phyloP scores from a whole-genome alignment of 2,329 filamentous ascomycete species.

The Fusarium udum region DNA sequence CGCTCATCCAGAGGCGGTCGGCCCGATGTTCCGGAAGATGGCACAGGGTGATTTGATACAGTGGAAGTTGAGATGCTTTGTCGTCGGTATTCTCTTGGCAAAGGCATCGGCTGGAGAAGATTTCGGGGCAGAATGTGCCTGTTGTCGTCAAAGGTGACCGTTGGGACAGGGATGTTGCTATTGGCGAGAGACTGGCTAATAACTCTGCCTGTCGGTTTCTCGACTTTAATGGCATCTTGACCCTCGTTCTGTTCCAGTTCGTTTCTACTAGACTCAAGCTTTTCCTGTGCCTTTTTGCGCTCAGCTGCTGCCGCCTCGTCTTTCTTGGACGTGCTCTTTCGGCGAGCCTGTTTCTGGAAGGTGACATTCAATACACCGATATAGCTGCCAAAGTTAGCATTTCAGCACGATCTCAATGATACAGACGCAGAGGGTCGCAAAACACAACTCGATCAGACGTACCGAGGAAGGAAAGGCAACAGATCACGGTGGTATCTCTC shows the following conservation, averaged over 20 bases:
- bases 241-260: slow-evolving; percentile 29
- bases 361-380: slow-evolving; percentile 97
- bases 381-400: slow-evolving; percentile 68
- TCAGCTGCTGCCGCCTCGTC: slow-evolving; percentile 55
- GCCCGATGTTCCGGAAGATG: slow-evolving; percentile 10
- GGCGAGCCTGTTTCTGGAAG: slow-evolving; percentile 84
- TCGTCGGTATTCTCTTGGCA: slow-evolving; percentile 46
- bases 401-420: background rate
- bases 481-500: slow-evolving; percentile 91
- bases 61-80: slow-evolving; percentile 48
- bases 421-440: background rate
- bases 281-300: slow-evolving; percentile 49
- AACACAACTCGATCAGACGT: slow-evolving; percentile 42
- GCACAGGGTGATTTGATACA: slow-evolving; percentile 13
- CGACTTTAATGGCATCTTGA: slow-evolving; percentile 12
- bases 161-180: slow-evolving; percentile 74
- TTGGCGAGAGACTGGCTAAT: slow-evolving; percentile 81
- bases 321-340: slow-evolving; percentile 64
- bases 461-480: slow-evolving; percentile 89
- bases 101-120: slow-evolving; percentile 72
- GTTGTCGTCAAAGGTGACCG: slow-evolving; percentile 94
- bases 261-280: slow-evolving; percentile 31
- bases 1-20: slow-evolving; percentile 61
- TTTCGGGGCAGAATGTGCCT: slow-evolving; percentile 90
- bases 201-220: slow-evolving; percentile 51